These are phyloP conservation scores for Backusella psychrophila DNA, from an alignment of 192 early-diverging fungal species.

Conservation along the genomic window DNA sequence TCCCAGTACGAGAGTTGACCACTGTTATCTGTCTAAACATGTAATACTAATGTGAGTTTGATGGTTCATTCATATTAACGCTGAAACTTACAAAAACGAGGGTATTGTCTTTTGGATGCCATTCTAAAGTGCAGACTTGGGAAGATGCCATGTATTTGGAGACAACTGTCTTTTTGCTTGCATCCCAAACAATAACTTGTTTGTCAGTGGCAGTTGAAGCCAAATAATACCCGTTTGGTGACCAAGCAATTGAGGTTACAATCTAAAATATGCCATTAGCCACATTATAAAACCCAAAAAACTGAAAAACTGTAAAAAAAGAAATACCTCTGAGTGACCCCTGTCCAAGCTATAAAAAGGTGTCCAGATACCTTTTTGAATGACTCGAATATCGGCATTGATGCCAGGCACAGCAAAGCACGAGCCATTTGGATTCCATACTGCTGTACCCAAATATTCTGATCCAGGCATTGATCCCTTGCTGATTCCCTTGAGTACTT, in stretches of 20 bases:
- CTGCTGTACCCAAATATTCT: conserved; percentile 34
- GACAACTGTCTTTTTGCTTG: conserved; percentile 45
- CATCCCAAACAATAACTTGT: conserved; percentile 67
- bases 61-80: not conserved
- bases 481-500: conserved; percentile 35
- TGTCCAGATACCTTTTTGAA: conserved; percentile 30
- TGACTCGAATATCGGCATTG: conserved; percentile 33
- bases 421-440: conserved; percentile 65
- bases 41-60: not conserved
- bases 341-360: conserved; percentile 23
- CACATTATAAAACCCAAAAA: not conserved
- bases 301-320: not conserved
- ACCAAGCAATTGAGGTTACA: conserved; percentile 58
- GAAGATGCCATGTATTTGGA: conserved; percentile 34
- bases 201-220: conserved; percentile 44
- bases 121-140: conserved; percentile 57
- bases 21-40: conserved; percentile 41
- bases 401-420: conserved; percentile 57
- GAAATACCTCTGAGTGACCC: not conserved
- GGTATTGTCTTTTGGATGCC: conserved; percentile 67
- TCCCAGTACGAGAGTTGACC: conserved; percentile 61
- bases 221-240: conserved; percentile 61
- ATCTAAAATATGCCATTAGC: conserved; percentile 14
- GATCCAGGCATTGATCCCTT: conserved; percentile 44
- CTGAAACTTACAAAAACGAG: conserved; percentile 51